Evolutionary conservation across 257 asterid species (phyloP).

Genomic region (Anisodus acutangulus): DNA sequence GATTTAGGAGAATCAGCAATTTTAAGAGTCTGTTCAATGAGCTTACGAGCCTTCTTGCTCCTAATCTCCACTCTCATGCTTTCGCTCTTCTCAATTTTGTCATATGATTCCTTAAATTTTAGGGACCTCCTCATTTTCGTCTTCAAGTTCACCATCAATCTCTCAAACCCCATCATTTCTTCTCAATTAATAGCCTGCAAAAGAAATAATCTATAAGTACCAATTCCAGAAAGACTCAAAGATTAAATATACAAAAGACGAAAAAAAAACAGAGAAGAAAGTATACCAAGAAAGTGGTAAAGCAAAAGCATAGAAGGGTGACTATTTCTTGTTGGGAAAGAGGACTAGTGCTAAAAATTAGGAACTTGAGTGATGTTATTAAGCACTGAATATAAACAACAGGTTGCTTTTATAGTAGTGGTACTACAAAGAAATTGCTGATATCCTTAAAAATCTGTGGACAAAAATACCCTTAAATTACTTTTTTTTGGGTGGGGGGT

Average conservation of each 20-base stretch:
- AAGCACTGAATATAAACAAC: neutral
- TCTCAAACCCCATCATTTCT: slow-evolving; percentile 54
- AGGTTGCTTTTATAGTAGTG: slow-evolving; percentile 9
- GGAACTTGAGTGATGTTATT: neutral
- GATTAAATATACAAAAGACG: neutral
- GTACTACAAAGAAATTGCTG: neutral
- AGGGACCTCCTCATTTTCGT: slow-evolving; percentile 49
- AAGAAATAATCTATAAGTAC: neutral
- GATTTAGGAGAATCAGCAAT: slow-evolving; percentile 85
- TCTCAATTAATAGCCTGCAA: slow-evolving; percentile 22
- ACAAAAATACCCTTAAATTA: no score
- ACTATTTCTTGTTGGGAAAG: neutral
- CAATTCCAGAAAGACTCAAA: neutral
- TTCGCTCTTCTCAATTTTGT: slow-evolving; percentile 82
- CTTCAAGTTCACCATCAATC: slow-evolving; percentile 57
- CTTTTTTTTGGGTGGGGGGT: neutral
- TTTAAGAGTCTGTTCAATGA: slow-evolving; percentile 68
- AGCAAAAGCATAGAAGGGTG: slow-evolving; percentile 10
- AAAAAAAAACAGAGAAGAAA: neutral
- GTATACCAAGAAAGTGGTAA: slow-evolving; percentile 6
- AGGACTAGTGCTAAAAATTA: neutral
- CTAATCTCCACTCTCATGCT: slow-evolving; percentile 84
- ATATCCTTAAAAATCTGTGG: neutral
- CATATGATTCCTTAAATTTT: slow-evolving; percentile 55
- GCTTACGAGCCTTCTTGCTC: slow-evolving; percentile 79